These are phyloP conservation scores for Yamadazyma pseudoaaseri DNA, from an alignment of 1,139 yeast genomes.

Conservation along the genomic window DNA sequence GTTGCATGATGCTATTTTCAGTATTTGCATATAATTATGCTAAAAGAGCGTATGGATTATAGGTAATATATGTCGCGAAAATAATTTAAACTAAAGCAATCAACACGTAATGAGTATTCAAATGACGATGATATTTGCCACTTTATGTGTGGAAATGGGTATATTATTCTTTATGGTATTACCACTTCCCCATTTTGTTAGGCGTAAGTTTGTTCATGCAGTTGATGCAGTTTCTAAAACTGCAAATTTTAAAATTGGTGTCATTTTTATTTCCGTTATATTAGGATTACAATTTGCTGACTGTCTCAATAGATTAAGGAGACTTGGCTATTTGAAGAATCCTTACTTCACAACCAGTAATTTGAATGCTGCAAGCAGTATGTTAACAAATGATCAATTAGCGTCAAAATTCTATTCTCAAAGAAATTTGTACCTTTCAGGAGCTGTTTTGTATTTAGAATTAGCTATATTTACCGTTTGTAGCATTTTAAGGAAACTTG, in stretches of 20 bases:
- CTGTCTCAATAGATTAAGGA: conserved; percentile 49
- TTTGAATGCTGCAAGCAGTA: conserved; percentile 8
- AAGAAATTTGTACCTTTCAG: conserved; percentile 68
- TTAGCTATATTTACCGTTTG: conserved; percentile 59
- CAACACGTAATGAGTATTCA: conserved; percentile 40
- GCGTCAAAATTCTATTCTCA: conserved; percentile 67
- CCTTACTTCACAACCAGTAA: conserved; percentile 23
- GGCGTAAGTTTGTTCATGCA: conserved; percentile 43
- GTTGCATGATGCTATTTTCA: conserved; percentile 36
- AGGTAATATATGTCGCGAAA: conserved; percentile 3
- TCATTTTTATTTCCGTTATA: conserved; percentile 43
- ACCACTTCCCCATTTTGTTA: conserved; percentile 60
- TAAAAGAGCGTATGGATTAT: conserved; percentile 42
- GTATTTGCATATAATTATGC: conserved; percentile 43
- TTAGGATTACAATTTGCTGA: conserved; percentile 59
- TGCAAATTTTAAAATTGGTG: conserved; percentile 49
- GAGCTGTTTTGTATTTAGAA: conserved; percentile 63
- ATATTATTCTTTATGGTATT: conserved; percentile 51
- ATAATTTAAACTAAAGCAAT: too few relatives aligned
- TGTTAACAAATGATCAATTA: conserved; percentile 38
- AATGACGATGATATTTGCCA: conserved; percentile 42
- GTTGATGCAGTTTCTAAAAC: conserved; percentile 36
- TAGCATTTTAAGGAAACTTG: conserved; percentile 55
- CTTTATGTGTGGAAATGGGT: conserved; percentile 55
- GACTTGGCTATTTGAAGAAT: conserved; percentile 23